phyloP scores from a whole-genome alignment of 106 monocot genomes.

The Agapanthus africanus region DNA sequence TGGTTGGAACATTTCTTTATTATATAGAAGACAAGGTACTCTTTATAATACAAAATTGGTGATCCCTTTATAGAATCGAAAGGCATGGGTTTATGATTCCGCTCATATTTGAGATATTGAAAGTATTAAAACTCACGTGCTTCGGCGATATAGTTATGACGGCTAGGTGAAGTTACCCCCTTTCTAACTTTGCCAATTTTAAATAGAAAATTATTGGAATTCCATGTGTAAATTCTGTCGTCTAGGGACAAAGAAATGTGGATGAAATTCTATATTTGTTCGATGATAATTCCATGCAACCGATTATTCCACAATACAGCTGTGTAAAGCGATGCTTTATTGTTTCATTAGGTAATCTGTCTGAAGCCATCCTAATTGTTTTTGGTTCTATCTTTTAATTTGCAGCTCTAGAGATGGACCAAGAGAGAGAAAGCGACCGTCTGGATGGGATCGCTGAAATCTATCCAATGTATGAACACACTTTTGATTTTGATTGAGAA shows the following conservation, averaged over 20 bases:
- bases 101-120: background rate
- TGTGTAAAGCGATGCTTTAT: background rate
- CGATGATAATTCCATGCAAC: background rate
- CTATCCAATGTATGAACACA: constrained; percentile 12
- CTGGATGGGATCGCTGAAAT: constrained; percentile 83
- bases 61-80: background rate
- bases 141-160: background rate
- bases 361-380: background rate
- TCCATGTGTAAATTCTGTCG: background rate
- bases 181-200: background rate
- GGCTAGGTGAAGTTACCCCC: background rate
- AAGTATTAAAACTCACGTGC: background rate
- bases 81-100: too few relatives aligned
- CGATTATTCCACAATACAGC: background rate
- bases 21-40: background rate
- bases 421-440: constrained; percentile 62
- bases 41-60: background rate
- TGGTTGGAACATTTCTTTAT: background rate
- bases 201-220: background rate
- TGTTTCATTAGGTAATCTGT: background rate
- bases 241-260: background rate
- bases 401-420: constrained; percentile 72
- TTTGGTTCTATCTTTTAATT: background rate
- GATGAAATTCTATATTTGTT: background rate
- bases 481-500: constrained; percentile 9